Base-by-base conservation (phyloP, 176 grass and related monocot species). In the Guadua angustifolia region DNA sequence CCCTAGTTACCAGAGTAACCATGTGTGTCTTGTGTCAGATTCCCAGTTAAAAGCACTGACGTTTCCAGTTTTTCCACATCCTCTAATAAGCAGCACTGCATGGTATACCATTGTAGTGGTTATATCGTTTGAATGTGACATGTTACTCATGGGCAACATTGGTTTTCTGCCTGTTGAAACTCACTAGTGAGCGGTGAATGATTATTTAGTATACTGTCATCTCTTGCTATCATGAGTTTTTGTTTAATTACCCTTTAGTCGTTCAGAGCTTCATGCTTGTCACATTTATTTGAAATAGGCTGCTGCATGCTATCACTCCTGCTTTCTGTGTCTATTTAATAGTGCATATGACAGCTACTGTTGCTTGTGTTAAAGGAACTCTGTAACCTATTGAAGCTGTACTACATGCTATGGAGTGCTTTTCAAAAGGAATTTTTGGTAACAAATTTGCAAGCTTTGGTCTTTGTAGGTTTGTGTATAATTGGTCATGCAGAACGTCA, bases 41-140 rank as follows among this genome's bases (percentile, higher is more conserved):
- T 56, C 44, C 14, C 42, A 79, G 40, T 53, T 69, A 75, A 39
- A 79, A 69, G 69, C 43, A 52, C 35, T 90, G 68, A 61, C 57
- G 26, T 50, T 25, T 17, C 12, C 26, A 65, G 59, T 29, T 62
- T 75, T 80, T 69, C 61, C 77, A 63, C 35, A 35, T 50, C 22
- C 40, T 55, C n/a, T 50, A n/a, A 66, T 83, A 51, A 86, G 47
- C 21, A 57, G 65, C 44, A 49, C 13, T 49, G 46, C 46, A 60
- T 29, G 40, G 17, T 52, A 42, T 36, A 60, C 68, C 18, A 6
- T 15, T 84, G 60, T 42, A 46, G 61, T 77, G 3, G 12, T 38
- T 71, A 85, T 70, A 52, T 35, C 40, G 40, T 61, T 60, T 66
- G 19, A 74, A 68, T 38, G 40, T 73, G 53, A 36, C 40, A 66